phyloP scores from a whole-genome alignment of 2,329 filamentous ascomycete genomes.

The Elsinoe arachidis region DNA sequence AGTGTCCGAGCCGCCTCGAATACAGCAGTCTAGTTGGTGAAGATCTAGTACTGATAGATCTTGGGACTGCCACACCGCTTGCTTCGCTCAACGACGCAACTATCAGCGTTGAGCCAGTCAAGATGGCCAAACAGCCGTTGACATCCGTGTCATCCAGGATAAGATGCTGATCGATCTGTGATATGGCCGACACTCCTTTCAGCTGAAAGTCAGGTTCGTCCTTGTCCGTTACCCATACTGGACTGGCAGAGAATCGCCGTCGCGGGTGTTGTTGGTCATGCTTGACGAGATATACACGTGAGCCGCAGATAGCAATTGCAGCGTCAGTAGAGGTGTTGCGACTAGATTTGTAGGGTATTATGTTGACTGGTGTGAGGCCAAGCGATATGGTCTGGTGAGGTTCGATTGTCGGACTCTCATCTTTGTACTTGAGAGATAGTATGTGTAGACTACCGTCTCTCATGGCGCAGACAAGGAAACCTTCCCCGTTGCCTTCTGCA shows the following conservation, averaged over 20 bases:
- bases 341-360: background rate
- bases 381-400: conserved; percentile 5
- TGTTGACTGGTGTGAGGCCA: conserved; percentile 15
- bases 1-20: background rate
- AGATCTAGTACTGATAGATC: background rate
- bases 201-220: conserved; percentile 25
- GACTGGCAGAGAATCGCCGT: background rate
- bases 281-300: conserved; percentile 28
- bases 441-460: conserved; percentile 25
- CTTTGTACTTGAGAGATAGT: conserved; percentile 14
- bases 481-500: too few relatives aligned
- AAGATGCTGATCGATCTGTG: conserved; percentile 26
- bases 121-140: conserved; percentile 30
- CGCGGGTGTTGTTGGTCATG: too few relatives aligned
- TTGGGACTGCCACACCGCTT: background rate
- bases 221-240: conserved; percentile 29
- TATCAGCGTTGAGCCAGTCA: conserved; percentile 31
- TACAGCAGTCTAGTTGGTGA: conserved; percentile 3
- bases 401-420: background rate
- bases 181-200: conserved; percentile 24
- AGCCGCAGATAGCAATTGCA: conserved; percentile 29
- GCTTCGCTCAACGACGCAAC: conserved; percentile 21
- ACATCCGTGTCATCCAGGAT: background rate
- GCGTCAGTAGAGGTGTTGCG: conserved; percentile 19
- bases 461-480: conserved; percentile 28